Evolutionary conservation across 495 filamentous ascomycete genomes (phyloP), one percentile per base, ranked within the genome.

Genomic region (Zalerion maritima): DNA sequence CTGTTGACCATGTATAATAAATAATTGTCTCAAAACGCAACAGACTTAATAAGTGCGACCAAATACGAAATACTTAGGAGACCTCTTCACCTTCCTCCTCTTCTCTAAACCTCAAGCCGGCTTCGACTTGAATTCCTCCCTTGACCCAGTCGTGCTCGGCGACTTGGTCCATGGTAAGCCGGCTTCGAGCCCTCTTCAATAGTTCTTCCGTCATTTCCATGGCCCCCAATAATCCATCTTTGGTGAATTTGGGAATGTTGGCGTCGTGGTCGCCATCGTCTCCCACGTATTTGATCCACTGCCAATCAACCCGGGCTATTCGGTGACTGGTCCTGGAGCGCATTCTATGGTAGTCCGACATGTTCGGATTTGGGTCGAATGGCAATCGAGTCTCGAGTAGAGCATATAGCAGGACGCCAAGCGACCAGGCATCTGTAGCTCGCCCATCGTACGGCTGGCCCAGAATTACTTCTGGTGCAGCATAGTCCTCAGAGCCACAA

Each of bases 401-500:
- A 6, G 91, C 83, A 47, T 94, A 97, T 1, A 96, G 68, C 6
- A 94, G 55, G 2, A 97, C 89, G 26, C 89, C 89, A 4, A 94
- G 66, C 1, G 87, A 86, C 89, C 89, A 97, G 12, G 85, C 84
- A 44, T 97, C 89, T 3, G 81, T 87, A 5, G 71, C 64, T 12
- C 91, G 84, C 19, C 91, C 89, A 49, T 97, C 89, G 47, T 97
- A 97, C 4, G 83, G 69, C 45, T 92, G 84, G 12, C 84, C 84
- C 64, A 97, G 81, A 14, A 97, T 75, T 24, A 97, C 81, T 50
- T 97, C 89, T 0, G 89, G 89, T 0, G 89, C 84, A 3, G 89
- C 91, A 45, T 97, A 97, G 58, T 97, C 89, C 51, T 94, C 89
- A 19, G 79, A 87, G 11, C 89, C 89, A 47, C 89, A 97, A 9